Percentiles rank a stretch among this genome's conserved stretches.
Conservation (phyloP, 305 asterid species). For the Rubia tinctorum region DNA sequence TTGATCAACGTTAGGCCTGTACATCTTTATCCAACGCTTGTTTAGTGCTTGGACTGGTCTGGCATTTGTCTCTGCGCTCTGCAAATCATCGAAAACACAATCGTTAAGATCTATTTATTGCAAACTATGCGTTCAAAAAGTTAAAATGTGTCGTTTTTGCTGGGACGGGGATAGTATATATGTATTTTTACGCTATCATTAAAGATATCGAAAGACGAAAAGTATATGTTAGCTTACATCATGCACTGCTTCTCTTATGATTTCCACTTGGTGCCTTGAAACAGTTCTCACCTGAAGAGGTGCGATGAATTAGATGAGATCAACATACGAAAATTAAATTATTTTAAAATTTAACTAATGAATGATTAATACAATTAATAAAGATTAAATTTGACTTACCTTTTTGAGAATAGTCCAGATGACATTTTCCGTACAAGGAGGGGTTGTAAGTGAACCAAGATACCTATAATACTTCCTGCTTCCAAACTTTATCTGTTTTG, state of each 20-base stretch:
- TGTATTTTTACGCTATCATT: too few relatives aligned
- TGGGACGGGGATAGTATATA: too few relatives aligned
- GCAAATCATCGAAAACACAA: background rate
- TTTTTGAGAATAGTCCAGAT: conserved; percentile 55
- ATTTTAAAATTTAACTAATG: too few relatives aligned
- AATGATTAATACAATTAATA: background rate
- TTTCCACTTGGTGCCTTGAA: conserved; percentile 43
- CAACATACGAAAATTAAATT: background rate
- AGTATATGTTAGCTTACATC: conserved; percentile 44
- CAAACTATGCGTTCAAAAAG: background rate
- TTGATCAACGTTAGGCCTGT: conserved; percentile 32
- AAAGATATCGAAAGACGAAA: background rate
- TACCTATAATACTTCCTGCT: conserved; percentile 64
- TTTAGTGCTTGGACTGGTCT: conserved; percentile 53
- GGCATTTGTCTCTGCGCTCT: conserved; percentile 44
- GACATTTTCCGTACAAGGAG: conserved; percentile 67
- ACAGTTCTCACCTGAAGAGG: conserved; percentile 52
- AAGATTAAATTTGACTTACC: conserved; percentile 24
- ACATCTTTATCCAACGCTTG: conserved; percentile 36
- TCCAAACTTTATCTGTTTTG: conserved; percentile 39
- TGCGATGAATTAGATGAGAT: background rate
- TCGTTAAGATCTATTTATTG: background rate
- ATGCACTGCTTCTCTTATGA: conserved; percentile 65
- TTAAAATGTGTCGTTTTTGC: background rate
- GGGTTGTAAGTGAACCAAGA: conserved; percentile 62